Evolutionary conservation across 345 rosid species (phyloP), one percentile per base, ranked within the genome.

Genomic region (Populus ilicifolia): DNA sequence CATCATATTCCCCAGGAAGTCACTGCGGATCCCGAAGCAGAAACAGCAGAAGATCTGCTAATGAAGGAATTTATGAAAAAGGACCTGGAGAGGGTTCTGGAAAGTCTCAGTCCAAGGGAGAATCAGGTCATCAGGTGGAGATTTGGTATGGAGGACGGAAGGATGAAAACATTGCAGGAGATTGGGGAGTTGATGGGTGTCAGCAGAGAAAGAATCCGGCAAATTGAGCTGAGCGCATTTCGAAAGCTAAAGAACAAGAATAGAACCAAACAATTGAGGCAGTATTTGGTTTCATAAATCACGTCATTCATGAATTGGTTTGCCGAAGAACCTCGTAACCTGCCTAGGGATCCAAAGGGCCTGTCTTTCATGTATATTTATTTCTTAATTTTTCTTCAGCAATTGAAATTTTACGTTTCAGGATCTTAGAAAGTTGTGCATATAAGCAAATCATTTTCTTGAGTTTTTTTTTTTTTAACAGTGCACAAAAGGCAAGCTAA

Each of bases 141-240:
- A 82, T 96, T 91, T 16, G 99, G 99, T 30, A 82, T 96, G 79
- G 97, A 88, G 1, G 96, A 92, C 69, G 99, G 98, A 38, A 88
- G 98, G 83, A 89, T 86, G 90, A 96, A 90, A 82, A 93, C 98
- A 0, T 79, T 96, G 83, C 99, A 96, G 74, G 99, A 96, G 86
- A 96, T 96, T 0, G 99, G 99, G 14, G 99, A 96, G 71, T 54
- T 80, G 39, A 89, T 96, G 88, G 88, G 93, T 0, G 89, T 96
- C 1, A 92, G 98, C 87, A 84, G 99, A n/a, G 99, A 96, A 84
- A 87, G 99, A 85, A 77, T 96, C 73, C 85, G 98, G 52, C 99
- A 96, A 66, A 93, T 96, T 3, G 99, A 96, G 78, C 89, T 89
- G 0, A 86, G 88, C 14, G 98, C 94, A 12, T 92, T 92, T 72